Conservation (phyloP, 1,284 basidiomycete genomes). For the Ceratobasidium sp. region DNA sequence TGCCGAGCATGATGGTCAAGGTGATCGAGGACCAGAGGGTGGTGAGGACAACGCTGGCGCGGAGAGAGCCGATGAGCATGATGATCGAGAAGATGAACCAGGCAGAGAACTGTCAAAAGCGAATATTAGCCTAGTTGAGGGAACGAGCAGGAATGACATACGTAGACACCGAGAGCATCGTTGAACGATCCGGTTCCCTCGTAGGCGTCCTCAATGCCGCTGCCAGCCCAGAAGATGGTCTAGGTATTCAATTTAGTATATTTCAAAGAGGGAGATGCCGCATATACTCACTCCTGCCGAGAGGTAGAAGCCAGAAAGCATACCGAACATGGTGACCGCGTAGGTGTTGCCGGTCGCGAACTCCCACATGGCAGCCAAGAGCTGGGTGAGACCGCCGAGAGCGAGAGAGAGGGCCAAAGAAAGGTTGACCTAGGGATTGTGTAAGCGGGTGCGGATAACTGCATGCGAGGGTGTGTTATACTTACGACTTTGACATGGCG, state of each 20-base stretch:
- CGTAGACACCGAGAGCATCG: constrained; percentile 24
- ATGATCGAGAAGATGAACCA: constrained; percentile 36
- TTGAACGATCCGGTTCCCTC: constrained; percentile 2
- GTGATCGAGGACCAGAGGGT: constrained; percentile 30
- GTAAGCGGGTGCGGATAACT: background rate
- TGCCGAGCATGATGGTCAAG: constrained; percentile 26
- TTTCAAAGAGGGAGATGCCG: background rate
- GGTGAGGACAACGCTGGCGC: constrained; percentile 19
- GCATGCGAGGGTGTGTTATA: background rate
- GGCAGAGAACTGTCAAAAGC: constrained; percentile 1
- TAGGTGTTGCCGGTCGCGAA: constrained; percentile 54
- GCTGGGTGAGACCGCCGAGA: constrained; percentile 52
- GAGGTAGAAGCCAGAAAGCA: constrained; percentile 53
- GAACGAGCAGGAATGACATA: background rate
- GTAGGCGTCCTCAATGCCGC: constrained; percentile 23
- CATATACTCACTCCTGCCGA: constrained; percentile 43
- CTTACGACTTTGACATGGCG: constrained; percentile 48
- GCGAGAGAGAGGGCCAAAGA: constrained; percentile 48
- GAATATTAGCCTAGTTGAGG: background rate
- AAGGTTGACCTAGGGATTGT: constrained; percentile 46
- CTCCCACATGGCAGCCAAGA: constrained; percentile 57
- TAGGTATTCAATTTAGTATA: background rate
- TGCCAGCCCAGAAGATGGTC: constrained; percentile 34
- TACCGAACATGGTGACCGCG: constrained; percentile 54
- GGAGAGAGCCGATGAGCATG: constrained; percentile 32